Evolutionary conservation across 768 basidiomycete genomes (phyloP), one percentile per base, ranked within the genome.

Genomic region (Termitomyces sp.): DNA sequence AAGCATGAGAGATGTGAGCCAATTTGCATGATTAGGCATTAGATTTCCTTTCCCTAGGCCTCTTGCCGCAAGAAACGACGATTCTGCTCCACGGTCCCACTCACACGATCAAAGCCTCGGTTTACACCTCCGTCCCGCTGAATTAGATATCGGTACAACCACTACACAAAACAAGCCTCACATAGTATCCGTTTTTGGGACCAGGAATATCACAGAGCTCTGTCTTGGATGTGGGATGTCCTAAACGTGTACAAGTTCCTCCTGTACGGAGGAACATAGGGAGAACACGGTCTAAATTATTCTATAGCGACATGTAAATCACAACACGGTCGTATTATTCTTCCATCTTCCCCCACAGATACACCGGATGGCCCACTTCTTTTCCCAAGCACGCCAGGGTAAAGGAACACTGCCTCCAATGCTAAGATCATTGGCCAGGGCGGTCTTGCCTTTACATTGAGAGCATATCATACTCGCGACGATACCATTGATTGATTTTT

Each of bases 341-440:
- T 48, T 57, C 91, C 90, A 92, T 10, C 72, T 66, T 10, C 91
- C 91, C 32, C 88, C 88, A 73, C 91, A 93, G 20, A 92, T 77
- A 71, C 91, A 93, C 31, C 79, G 79, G 29, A 67, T 70, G 37
- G 70, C 71, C 86, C 86, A 91, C 65, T 76, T 77, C 63, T 74
- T 83, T 72, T 88, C 85, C 88, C 89, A 93, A 20, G 79, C 74
- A 54, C 72, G 77, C 90, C 91, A 78, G 59, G 75, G 80, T 32
- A 62, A 63, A 49, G 71, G 74, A n/a, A 71, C 63, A 54, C 75
- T 74, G 15, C 72, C 69, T 29, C 71, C 66, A 54, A 62, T 54
- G 48, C 50, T 67, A 56, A 70, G 68, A 32, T 71, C 74, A 17
- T 71, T 72, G 12, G 72, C 74, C 6, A 81, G 65, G 60, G 85